Conservation (phyloP, 108 stramenopile species). For the Discostella stelligeroides region DNA sequence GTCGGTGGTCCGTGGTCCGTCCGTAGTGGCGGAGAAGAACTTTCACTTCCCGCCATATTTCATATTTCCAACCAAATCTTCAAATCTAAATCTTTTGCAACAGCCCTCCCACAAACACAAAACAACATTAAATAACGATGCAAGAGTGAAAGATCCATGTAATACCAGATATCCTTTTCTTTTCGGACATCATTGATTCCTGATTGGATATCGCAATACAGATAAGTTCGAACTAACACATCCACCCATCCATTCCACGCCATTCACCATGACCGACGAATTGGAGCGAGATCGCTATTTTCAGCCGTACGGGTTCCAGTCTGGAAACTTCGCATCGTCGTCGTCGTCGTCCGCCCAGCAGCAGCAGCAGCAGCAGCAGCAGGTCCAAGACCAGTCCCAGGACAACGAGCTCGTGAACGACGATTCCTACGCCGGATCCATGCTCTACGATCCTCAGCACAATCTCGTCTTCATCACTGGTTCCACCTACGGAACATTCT, state of each 20-base stretch:
- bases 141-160: neutral
- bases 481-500: slow-evolving; percentile 37
- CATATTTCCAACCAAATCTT: too few relatives aligned
- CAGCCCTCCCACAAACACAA: neutral
- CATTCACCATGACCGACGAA: neutral
- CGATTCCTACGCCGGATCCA: slow-evolving; percentile 41
- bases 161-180: neutral
- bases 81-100: neutral
- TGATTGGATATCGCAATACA: too few relatives aligned
- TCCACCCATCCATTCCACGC: neutral
- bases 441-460: slow-evolving; percentile 37
- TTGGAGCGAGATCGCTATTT: neutral
- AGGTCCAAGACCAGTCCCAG: neutral
- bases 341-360: neutral
- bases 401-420: slow-evolving; percentile 36
- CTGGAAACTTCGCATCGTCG: slow-evolving; percentile 23
- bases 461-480: slow-evolving; percentile 44
- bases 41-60: too few relatives aligned
- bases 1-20: too few relatives aligned
- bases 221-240: too few relatives aligned
- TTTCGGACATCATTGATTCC: neutral
- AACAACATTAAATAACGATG: neutral
- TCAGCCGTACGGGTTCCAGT: slow-evolving; percentile 35
- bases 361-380: too few relatives aligned
- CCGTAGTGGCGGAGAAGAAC: too few relatives aligned